Conservation (phyloP, 805 yeast genomes). For the Kodamaea sagamina region DNA sequence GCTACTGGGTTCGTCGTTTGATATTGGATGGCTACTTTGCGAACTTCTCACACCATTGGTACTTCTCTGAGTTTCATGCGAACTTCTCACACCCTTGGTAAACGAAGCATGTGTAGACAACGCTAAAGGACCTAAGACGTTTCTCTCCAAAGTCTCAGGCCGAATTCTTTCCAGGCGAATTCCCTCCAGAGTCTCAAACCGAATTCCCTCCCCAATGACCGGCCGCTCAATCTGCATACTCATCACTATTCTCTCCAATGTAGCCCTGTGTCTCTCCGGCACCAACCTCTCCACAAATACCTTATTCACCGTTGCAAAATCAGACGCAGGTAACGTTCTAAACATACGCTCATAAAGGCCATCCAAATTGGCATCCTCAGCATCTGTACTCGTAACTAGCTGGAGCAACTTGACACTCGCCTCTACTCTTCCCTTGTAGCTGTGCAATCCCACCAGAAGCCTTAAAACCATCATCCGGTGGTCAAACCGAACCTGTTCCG, state of each 20-base stretch:
- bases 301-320: constrained; percentile 3
- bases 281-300: constrained; percentile 7
- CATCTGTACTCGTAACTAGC: constrained; percentile 3
- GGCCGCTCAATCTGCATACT: background rate
- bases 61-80: too few relatives aligned
- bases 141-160: too few relatives aligned
- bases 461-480: constrained; percentile 5
- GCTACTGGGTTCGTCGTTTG: too few relatives aligned
- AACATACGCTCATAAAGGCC: constrained; percentile 10
- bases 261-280: constrained; percentile 6
- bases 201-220: too few relatives aligned
- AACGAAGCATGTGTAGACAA: constrained; percentile 1
- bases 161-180: too few relatives aligned
- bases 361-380: constrained; percentile 3
- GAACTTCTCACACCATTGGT: too few relatives aligned
- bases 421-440: constrained; percentile 8
- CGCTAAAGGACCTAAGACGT: background rate
- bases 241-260: constrained; percentile 3
- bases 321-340: background rate
- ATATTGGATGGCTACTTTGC: too few relatives aligned
- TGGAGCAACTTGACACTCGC: constrained; percentile 8
- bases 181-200: too few relatives aligned
- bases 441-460: constrained; percentile 3
- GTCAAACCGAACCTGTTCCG: constrained; percentile 5
- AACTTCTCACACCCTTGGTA: too few relatives aligned